Evolutionary conservation across 176 grass and related monocot species (phyloP).

Genomic region (Ananas comosus): DNA sequence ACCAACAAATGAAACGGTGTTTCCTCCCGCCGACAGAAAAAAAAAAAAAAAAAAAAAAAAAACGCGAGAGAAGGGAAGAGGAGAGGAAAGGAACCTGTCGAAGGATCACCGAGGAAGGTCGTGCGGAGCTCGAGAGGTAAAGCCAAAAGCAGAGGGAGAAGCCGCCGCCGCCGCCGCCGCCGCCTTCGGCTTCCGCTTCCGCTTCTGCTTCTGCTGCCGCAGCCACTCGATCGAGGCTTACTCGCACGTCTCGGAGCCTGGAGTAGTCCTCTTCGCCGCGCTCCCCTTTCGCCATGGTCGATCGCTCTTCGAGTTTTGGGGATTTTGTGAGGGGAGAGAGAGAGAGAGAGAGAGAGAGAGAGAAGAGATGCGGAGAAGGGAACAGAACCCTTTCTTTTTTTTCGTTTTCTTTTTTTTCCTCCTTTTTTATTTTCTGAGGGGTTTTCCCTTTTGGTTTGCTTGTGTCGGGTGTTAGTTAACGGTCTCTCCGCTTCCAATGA

Average conservation of each 20-base stretch:
- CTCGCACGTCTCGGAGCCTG: slow-evolving; percentile 26
- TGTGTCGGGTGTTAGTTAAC: slow-evolving; percentile 15
- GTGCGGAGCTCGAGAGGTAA: slow-evolving; percentile 57
- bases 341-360: background rate
- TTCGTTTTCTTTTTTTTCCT: background rate
- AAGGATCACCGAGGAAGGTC: slow-evolving; percentile 64
- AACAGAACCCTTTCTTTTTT: background rate
- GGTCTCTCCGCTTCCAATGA: background rate
- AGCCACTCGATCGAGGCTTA: slow-evolving; percentile 17
- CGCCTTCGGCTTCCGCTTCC: background rate
- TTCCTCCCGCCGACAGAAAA: background rate
- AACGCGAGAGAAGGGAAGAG: background rate
- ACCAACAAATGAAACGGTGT: background rate
- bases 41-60: background rate
- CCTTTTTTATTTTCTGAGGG: background rate
- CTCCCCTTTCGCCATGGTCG: slow-evolving; percentile 16
- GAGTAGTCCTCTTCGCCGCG: slow-evolving; percentile 20
- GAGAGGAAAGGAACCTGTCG: slow-evolving; percentile 45
- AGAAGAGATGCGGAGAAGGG: slow-evolving; percentile 2
- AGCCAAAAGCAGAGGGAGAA: slow-evolving; percentile 78
- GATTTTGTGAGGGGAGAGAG: slow-evolving; percentile 4
- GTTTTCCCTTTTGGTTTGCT: too few relatives aligned
- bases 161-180: too few relatives aligned
- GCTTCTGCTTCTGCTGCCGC: slow-evolving; percentile 9
- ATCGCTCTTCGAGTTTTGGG: slow-evolving; percentile 6